These are phyloP conservation scores for Fusarium redolens DNA, from an alignment of 2,329 filamentous ascomycete species.

Conservation along the genomic window DNA sequence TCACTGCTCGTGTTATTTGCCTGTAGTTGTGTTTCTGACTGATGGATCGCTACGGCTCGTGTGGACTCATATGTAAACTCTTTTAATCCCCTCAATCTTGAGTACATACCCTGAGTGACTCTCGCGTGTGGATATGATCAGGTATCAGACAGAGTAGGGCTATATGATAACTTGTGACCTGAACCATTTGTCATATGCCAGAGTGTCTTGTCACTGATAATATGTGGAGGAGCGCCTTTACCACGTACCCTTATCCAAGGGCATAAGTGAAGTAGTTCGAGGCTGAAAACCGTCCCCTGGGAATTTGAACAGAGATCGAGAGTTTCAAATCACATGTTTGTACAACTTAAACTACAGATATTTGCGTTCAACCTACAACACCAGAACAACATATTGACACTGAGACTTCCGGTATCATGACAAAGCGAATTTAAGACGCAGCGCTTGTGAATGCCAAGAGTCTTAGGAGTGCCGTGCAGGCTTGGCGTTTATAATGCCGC, in stretches of 20 bases:
- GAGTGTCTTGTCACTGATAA: not conserved
- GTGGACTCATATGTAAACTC: not conserved
- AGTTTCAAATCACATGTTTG: not conserved
- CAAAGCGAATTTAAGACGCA: not conserved
- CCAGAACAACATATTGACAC: not conserved
- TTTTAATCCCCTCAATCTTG: not conserved
- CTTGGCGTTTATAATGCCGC: slow-evolving; percentile 9
- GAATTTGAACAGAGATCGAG: not conserved
- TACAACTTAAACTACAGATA: not conserved
- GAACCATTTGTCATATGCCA: not conserved
- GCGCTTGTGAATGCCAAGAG: slow-evolving; percentile 5
- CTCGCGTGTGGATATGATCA: not conserved
- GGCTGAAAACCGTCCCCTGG: not conserved
- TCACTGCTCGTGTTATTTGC: not conserved
- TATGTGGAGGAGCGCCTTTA: not conserved
- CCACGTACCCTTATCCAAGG: not conserved
- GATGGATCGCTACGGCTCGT: not conserved
- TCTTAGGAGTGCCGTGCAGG: not conserved
- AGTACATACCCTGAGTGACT: not conserved
- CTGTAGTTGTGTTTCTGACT: no score
- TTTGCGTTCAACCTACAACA: not conserved
- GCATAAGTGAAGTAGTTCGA: not conserved
- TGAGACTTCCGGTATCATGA: not conserved
- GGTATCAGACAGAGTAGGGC: not conserved
- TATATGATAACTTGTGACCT: not conserved